Evolutionary conservation across 495 filamentous ascomycete genomes (phyloP).

Genomic region (Hypoxylon intermedium): DNA sequence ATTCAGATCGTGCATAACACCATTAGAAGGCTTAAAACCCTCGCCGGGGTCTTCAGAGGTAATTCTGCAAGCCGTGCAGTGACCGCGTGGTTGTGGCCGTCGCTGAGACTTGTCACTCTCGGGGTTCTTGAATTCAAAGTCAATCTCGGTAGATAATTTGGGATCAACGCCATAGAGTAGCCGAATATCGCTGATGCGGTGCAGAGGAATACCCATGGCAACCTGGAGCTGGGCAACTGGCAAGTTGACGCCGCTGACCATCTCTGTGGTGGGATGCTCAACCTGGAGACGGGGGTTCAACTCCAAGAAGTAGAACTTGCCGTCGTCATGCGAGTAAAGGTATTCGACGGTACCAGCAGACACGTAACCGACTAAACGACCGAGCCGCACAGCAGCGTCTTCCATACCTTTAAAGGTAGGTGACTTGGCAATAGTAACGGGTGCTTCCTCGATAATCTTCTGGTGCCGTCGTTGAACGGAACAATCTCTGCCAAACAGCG

Average conservation of each 20-base stretch:
- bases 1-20: conserved; percentile 99
- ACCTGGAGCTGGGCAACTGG: conserved; percentile 97
- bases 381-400: conserved; percentile 91
- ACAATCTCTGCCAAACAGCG: conserved; percentile 96
- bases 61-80: conserved; percentile 98
- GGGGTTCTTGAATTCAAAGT: conserved; percentile 93
- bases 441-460: conserved; percentile 99
- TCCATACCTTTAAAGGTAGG: conserved; percentile 95
- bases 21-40: conserved; percentile 98
- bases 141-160: conserved; percentile 82
- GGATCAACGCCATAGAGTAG: conserved; percentile 96
- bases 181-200: conserved; percentile 94
- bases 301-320: conserved; percentile 99
- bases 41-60: conserved; percentile 99
- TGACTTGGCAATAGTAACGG: conserved; percentile 91
- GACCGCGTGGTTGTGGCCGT: conserved; percentile 89
- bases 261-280: conserved; percentile 98
- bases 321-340: conserved; percentile 96
- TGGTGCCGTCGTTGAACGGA: conserved; percentile 98
- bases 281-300: conserved; percentile 98
- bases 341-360: conserved; percentile 99
- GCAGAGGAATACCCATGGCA: conserved; percentile 97
- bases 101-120: conserved; percentile 86
- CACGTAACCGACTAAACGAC: conserved; percentile 94
- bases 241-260: conserved; percentile 97